Percentiles rank a stretch among this genome's conserved stretches.
Conservation (phyloP, 306 rosid genomes). For the Vigna unguiculata region DNA sequence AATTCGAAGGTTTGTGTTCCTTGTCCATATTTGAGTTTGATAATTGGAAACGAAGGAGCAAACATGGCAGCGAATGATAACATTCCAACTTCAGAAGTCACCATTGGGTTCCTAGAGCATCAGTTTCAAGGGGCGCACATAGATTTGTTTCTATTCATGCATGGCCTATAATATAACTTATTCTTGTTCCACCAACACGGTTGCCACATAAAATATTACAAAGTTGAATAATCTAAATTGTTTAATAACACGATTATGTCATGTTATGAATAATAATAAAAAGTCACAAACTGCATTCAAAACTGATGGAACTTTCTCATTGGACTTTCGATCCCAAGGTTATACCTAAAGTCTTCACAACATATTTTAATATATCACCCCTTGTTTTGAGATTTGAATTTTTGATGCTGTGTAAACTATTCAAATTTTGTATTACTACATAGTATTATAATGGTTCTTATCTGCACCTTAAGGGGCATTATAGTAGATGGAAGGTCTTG, state of each 20-base stretch:
- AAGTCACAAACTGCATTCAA: not conserved
- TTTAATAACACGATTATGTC: not conserved
- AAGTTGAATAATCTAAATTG: not conserved
- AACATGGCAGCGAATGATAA: constrained; percentile 4
- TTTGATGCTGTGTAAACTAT: not conserved
- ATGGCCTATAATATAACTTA: not conserved
- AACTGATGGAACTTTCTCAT: not conserved
- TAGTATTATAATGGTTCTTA: not conserved
- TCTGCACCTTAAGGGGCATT: no score
- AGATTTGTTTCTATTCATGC: not conserved
- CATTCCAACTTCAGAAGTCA: not conserved
- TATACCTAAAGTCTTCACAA: not conserved
- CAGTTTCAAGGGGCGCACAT: constrained; percentile 40
- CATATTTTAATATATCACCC: not conserved
- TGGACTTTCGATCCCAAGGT: not conserved
- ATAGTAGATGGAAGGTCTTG: no score
- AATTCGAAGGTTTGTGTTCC: constrained; percentile 2
- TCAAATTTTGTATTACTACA: not conserved
- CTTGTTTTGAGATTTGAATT: no score
- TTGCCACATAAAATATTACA: constrained; percentile 5
- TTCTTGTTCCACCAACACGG: not conserved
- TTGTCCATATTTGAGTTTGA: not conserved
- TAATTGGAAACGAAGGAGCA: constrained; percentile 21
- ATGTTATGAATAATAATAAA: not conserved
- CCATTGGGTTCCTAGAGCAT: not conserved